These are phyloP conservation scores for Podila minutissima DNA, from an alignment of 192 early-diverging fungal genomes.

Conservation along the genomic window DNA sequence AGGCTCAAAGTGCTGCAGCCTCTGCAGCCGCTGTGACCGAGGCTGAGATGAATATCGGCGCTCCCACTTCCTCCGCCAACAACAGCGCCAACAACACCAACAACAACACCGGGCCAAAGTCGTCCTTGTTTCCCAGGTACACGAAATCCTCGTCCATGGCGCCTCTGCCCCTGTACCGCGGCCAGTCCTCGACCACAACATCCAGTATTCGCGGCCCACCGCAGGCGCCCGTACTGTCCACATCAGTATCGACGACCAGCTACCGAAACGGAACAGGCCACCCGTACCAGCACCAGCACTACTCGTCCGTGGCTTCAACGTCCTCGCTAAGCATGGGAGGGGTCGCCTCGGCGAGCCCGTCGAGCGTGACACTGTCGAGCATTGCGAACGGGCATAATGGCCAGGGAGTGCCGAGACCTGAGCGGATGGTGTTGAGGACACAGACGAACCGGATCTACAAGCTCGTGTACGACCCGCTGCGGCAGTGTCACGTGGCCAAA, in stretches of 20 bases:
- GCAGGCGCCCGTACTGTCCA: neutral
- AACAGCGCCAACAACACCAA: neutral
- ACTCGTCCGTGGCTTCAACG: slow-evolving; percentile 18
- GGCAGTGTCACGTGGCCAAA: slow-evolving; percentile 44
- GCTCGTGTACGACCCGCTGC: slow-evolving; percentile 27
- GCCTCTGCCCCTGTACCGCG: neutral
- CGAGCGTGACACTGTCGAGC: neutral
- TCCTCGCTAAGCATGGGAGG: slow-evolving; percentile 11
- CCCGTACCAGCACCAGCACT: slow-evolving; percentile 14
- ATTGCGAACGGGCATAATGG: neutral
- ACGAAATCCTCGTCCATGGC: slow-evolving; percentile 1
- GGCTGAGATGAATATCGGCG: slow-evolving; percentile 7
- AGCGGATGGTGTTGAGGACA: slow-evolving; percentile 37
- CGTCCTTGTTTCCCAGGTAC: neutral
- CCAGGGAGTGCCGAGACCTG: slow-evolving; percentile 10
- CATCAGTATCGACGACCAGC: neutral
- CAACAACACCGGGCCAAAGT: neutral
- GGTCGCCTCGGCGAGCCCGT: neutral
- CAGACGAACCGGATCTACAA: slow-evolving; percentile 41
- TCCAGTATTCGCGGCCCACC: neutral
- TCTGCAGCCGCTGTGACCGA: slow-evolving; percentile 19
- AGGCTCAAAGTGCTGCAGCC: slow-evolving; percentile 21
- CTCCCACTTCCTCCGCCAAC: too few relatives aligned
- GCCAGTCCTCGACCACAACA: neutral
- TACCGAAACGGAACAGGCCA: neutral